Conservation (phyloP, 2,329 filamentous ascomycete species). For the Helminthosporium solani region DNA sequence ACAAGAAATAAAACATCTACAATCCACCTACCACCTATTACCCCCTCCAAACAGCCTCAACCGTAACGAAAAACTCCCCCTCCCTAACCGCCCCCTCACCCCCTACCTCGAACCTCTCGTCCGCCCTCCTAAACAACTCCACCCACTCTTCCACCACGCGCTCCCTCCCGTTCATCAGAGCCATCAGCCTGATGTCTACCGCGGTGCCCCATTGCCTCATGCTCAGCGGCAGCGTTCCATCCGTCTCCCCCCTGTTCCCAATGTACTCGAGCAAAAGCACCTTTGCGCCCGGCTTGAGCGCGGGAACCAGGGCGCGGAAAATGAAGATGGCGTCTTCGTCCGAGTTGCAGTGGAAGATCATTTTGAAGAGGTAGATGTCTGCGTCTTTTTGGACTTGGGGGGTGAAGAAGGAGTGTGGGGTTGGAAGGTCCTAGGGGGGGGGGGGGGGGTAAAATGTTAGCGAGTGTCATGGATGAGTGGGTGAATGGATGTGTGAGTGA, state of each 20-base stretch:
- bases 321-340: slow-evolving; percentile 47
- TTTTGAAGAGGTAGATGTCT: slow-evolving; percentile 58
- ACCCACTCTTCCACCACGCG: slow-evolving; percentile 50
- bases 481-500: no score
- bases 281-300: slow-evolving; percentile 56
- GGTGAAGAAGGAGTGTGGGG: slow-evolving; percentile 59
- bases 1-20: no score
- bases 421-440: no score
- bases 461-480: no score
- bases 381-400: slow-evolving; percentile 56
- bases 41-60: slow-evolving; percentile 32
- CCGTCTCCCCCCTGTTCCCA: slow-evolving; percentile 29
- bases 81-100: slow-evolving; percentile 23
- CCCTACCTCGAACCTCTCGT: slow-evolving; percentile 48
- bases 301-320: slow-evolving; percentile 53
- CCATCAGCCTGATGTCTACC: slow-evolving; percentile 55
- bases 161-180: slow-evolving; percentile 53
- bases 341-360: slow-evolving; percentile 64
- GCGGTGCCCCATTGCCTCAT: slow-evolving; percentile 30
- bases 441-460: no score
- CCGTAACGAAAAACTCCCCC: slow-evolving; percentile 24
- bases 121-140: slow-evolving; percentile 48
- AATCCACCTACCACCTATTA: background rate
- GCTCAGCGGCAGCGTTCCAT: slow-evolving; percentile 19
- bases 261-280: slow-evolving; percentile 47